phyloP scores from a whole-genome alignment of 257 asterid species.

The Salvia hispanica region DNA sequence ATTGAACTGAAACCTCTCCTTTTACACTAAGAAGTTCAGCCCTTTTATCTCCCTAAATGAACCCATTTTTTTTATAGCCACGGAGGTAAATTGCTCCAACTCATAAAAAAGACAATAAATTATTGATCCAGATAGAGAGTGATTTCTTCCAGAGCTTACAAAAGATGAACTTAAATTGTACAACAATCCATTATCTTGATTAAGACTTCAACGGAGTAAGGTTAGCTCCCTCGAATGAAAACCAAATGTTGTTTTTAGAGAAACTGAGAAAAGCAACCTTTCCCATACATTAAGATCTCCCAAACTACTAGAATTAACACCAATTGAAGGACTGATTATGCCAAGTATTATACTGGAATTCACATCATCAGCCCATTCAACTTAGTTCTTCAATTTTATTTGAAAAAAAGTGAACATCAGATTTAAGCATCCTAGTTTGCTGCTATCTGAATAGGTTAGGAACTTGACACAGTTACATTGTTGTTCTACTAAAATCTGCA shows the following conservation, averaged over 20 bases:
- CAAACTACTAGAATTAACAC: background rate
- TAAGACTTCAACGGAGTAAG: background rate
- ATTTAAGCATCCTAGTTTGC: background rate
- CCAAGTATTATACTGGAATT: no score
- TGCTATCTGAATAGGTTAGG: no score
- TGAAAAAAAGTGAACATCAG: conserved; percentile 4
- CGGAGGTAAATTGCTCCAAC: background rate
- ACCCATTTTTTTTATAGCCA: background rate
- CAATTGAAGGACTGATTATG: background rate
- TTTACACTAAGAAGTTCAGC: no score
- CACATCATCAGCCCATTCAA: background rate
- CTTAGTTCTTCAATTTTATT: background rate
- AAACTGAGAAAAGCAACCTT: background rate
- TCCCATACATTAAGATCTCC: background rate
- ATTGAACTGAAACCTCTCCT: no score
- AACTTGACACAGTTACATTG: no score
- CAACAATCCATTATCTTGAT: background rate
- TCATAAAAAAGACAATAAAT: background rate
- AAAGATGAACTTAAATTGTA: background rate
- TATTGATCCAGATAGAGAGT: background rate
- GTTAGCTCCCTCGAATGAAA: background rate
- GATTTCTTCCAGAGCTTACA: conserved; percentile 10
- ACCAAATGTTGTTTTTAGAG: background rate
- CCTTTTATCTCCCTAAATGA: no score
- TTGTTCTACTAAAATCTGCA: no score